Conservation (phyloP, 2,329 filamentous ascomycete species). For the Pseudogymnoascus sp. region DNA sequence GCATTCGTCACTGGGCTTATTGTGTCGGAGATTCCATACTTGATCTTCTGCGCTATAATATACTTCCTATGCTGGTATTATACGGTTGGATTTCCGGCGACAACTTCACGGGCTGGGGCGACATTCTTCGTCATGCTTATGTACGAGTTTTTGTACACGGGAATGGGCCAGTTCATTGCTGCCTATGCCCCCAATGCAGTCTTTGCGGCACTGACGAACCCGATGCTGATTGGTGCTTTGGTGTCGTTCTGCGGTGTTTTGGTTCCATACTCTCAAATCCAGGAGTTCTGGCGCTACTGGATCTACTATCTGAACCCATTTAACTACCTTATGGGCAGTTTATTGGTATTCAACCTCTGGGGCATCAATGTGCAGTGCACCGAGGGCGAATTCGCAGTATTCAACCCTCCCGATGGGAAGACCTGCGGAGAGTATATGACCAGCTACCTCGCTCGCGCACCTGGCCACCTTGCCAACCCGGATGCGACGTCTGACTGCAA, state of each 20-base stretch:
- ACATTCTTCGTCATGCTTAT: conserved; percentile 48
- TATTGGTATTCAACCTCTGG: conserved; percentile 46
- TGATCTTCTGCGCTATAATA: conserved; percentile 36
- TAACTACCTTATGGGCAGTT: conserved; percentile 51
- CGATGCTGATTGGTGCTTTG: conserved; percentile 51
- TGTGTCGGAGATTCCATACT: conserved; percentile 39
- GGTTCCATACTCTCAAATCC: conserved; percentile 56
- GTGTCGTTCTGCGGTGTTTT: conserved; percentile 69
- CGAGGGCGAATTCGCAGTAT: conserved; percentile 41
- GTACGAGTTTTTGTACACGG: conserved; percentile 53
- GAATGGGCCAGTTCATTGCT: conserved; percentile 55
- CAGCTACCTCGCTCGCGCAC: conserved; percentile 37
- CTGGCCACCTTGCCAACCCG: conserved; percentile 51
- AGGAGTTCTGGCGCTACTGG: conserved; percentile 54
- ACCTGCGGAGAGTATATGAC: conserved; percentile 53
- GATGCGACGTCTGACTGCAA: conserved; percentile 46
- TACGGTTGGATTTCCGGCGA: conserved; percentile 36
- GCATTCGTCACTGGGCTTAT: conserved; percentile 48
- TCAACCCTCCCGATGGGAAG: conserved; percentile 30
- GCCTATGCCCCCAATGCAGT: conserved; percentile 54
- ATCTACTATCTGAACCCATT: conserved; percentile 52
- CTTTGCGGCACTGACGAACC: conserved; percentile 51
- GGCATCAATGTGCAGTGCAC: conserved; percentile 39
- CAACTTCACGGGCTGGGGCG: conserved; percentile 36
- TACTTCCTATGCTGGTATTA: conserved; percentile 51